A percentile compares a stretch with the other conserved stretches of the same genome.
phyloP scores from a whole-genome alignment of 2,329 filamentous ascomycete species.

The Sporothrix humicola region DNA sequence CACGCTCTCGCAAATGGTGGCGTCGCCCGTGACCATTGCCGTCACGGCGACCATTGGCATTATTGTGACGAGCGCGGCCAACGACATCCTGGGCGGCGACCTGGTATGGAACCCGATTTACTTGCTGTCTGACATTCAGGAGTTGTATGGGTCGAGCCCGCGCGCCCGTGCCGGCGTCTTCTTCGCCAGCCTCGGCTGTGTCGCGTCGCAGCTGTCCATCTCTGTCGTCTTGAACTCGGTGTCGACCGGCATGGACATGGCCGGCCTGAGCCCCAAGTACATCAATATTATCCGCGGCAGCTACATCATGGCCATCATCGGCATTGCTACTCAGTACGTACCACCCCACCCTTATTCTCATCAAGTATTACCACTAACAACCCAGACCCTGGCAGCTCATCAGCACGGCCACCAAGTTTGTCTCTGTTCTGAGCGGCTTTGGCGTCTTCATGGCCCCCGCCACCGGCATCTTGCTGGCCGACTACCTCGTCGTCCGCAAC shows the following conservation, averaged over 20 bases:
- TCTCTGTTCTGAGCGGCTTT: constrained; percentile 42
- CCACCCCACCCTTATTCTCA: too few relatives aligned
- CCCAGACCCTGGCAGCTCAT: constrained; percentile 42
- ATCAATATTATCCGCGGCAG: constrained; percentile 61
- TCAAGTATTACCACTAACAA: background rate
- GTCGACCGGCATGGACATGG: constrained; percentile 60
- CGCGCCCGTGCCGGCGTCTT: constrained; percentile 51
- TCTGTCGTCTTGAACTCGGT: constrained; percentile 51
- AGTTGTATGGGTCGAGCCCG: constrained; percentile 40
- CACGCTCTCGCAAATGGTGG: constrained; percentile 45
- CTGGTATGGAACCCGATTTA: constrained; percentile 52
- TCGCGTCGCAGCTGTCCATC: constrained; percentile 41
- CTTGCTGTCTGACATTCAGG: constrained; percentile 43
- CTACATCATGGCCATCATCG: constrained; percentile 35
- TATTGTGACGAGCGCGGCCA: constrained; percentile 43
- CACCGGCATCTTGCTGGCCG: constrained; percentile 36
- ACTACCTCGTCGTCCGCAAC: constrained; percentile 43
- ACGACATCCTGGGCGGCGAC: constrained; percentile 45
- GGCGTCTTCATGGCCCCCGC: constrained; percentile 55
- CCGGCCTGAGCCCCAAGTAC: constrained; percentile 57
- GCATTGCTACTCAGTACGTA: constrained; percentile 30
- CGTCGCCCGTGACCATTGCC: constrained; percentile 39
- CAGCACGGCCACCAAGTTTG: constrained; percentile 41
- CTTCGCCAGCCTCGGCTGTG: constrained; percentile 50
- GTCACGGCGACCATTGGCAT: constrained; percentile 47